These are phyloP conservation scores for Thielaviopsis ethacetica DNA, from an alignment of 2,329 filamentous ascomycete species.

Conservation along the genomic window DNA sequence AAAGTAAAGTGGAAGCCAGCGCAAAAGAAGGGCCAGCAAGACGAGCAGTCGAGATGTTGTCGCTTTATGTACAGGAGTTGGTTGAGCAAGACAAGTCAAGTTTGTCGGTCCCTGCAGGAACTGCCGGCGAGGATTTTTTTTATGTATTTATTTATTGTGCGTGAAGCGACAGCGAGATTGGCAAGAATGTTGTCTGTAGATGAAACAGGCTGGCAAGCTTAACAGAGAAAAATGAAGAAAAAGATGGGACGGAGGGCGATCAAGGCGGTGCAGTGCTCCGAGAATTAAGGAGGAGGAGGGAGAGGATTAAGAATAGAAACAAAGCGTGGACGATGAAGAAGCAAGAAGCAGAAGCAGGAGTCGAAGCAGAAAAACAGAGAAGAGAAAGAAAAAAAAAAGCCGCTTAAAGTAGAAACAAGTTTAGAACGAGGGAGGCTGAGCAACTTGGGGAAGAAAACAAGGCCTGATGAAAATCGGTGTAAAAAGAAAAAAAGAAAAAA, in stretches of 20 bases:
- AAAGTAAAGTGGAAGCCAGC: slow-evolving; percentile 3
- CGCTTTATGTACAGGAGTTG: no score
- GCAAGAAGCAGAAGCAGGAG: background rate
- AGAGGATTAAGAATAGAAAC: background rate
- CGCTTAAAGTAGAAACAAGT: no score
- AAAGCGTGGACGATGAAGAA: background rate
- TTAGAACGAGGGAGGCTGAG: no score
- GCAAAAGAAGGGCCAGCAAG: background rate
- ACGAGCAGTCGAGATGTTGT: background rate
- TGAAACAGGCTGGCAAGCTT: background rate
- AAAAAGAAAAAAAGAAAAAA: background rate
- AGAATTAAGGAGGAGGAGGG: background rate
- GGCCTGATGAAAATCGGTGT: background rate
- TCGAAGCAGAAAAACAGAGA: background rate
- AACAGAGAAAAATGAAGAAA: background rate
- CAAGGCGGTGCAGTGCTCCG: background rate
- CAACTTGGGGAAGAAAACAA: background rate
- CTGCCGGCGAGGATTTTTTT: background rate
- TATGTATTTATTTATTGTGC: background rate
- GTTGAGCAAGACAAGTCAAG: no score
- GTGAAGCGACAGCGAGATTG: no score
- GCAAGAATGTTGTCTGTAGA: background rate
- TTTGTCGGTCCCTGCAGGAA: no score
- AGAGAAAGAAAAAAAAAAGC: no score
- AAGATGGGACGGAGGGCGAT: background rate